Base-by-base conservation (phyloP, 768 basidiomycete species). In the Glaciozyma antarctica region DNA sequence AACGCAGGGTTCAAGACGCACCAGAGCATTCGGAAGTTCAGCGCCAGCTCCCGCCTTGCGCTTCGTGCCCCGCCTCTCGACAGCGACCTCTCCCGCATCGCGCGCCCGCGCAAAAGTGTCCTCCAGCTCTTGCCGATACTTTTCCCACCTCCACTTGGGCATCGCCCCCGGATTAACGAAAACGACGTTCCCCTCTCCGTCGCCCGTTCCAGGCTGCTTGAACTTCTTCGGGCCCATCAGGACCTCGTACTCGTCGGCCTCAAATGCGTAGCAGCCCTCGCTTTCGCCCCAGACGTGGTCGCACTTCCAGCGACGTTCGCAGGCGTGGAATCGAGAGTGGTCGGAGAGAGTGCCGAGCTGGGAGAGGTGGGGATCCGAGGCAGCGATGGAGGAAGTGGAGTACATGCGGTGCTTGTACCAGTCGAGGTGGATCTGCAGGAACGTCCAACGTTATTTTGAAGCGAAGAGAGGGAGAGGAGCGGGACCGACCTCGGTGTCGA, bases 101-200 rank as follows among this genome's bases (percentile, higher is more conserved):
- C 68, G 83, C 78, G 12, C 81, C 79, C 19, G 68, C 74, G 5
- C 69, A 68, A 89, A 62, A 41, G 80, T 81, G 72, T 64, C 76
- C 66, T 66, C 78, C 56, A 81, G 84, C 77, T 76, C 77, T 24
- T 66, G 66, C 24, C 75, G 69, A 67, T 84, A 84, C 12, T 78
- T 73, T 74, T 85, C 84, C 79, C 83, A 85, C 24, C 77, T 78
- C 3, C 75, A 78, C 7, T 80, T 79, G 76, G 86, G 84, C 73
- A 88, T 86, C 59, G 81, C 83, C 28, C 88, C 83, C 16, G 91
- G 88, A 70, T 93, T 93, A 60, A 98, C 80, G 64, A 88, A 88
- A 0, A 97, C 85, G 41, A 95, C 84, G 43, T 66, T 45, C 45
- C 41, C 57, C 28, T 64, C 32, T 26, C 78, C 80, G 56, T 81